Evolutionary conservation across 2,329 filamentous ascomycete species (phyloP), one percentile per base, ranked within the genome.

Genomic region (Penicillium griseofulvum): DNA sequence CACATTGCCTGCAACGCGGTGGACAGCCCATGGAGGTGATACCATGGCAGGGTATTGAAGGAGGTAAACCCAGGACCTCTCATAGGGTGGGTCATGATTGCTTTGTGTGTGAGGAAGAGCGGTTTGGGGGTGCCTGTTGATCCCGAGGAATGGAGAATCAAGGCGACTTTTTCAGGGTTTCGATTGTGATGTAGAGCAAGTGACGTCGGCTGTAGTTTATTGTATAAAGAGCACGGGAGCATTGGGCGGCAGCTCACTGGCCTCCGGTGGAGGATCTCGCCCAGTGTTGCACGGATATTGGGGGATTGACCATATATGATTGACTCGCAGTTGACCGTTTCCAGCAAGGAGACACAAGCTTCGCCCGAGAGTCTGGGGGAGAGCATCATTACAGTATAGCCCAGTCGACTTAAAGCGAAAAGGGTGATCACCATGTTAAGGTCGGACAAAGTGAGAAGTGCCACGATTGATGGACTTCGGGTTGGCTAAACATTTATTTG

Each of bases 91-190:
- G 63, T 71, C 61, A 77, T 67, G 22, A 78, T 49, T 5, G 70
- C 71, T 34, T 69, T 66, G 50, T 80, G 76, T 2, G 75, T 77
- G 33, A 78, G 69, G 14, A 73, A 68, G 2, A 80, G 65, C 4
- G 78, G 77, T 54, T 80, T 80, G 0, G 78, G 78, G 4, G 74
- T 70, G 0, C 78, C 77, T 0, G 78, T 80, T 2, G 78, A 79
- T 0, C 79, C 79, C 0, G 78, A 80, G 0, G 78, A 80, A 57
- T 81, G 79, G 38, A 76, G 69, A 28, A 80, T 78, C 31, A 79
- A 59, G 0, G 72, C 72, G 1, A 70, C 59, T 45, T 71, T 71
- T 46, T 64, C 71, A 24, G 57, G 56, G 58, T 61, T 65, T 7
- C 58, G 60, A 29, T 48, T 57, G 7, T 59, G 56, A 24, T 60